Conservation (phyloP, 2,329 filamentous ascomycete species). For the Ophiostoma sp. region DNA sequence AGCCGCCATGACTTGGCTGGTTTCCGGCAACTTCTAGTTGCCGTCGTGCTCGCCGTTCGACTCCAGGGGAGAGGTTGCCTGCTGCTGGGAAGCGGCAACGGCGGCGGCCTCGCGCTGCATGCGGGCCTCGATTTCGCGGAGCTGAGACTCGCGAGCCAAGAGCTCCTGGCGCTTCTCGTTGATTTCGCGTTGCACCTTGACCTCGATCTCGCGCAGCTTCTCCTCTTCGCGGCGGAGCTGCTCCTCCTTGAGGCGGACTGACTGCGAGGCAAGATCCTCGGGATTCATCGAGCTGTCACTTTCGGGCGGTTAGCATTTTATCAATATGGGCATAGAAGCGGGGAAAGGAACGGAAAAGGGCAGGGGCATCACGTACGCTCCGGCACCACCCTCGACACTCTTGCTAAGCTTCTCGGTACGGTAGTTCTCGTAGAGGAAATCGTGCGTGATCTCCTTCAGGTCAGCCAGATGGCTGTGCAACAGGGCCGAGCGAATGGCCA, state of each 20-base stretch:
- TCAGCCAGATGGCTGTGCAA: constrained; percentile 97
- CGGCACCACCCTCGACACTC: constrained; percentile 89
- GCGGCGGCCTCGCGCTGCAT: constrained; percentile 84
- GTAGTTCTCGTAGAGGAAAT: constrained; percentile 99
- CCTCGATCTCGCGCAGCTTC: constrained; percentile 98
- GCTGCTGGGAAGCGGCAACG: constrained; percentile 44
- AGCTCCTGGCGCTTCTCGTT: constrained; percentile 99
- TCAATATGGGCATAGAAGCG: constrained; percentile 45
- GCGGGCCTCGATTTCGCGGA: constrained; percentile 96
- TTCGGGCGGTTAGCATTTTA: constrained; percentile 22
- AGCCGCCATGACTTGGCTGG: constrained; percentile 25
- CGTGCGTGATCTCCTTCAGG: constrained; percentile 98
- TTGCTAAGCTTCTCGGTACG: constrained; percentile 99
- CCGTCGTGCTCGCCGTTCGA: constrained; percentile 58
- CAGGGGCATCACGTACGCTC: constrained; percentile 67
- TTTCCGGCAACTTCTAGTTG: constrained; percentile 41
- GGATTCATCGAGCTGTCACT: constrained; percentile 93
- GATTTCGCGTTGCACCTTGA: constrained; percentile 99
- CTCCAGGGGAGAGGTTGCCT: constrained; percentile 42
- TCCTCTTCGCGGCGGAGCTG: constrained; percentile 98
- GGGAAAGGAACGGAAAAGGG: not conserved
- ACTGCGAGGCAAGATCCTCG: constrained; percentile 94
- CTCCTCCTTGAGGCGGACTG: constrained; percentile 98
- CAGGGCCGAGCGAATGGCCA: constrained; percentile 93
- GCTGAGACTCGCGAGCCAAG: constrained; percentile 93